phyloP scores from a whole-genome alignment of 164 flowering plant genomes.

The Vitis rotundifolia region DNA sequence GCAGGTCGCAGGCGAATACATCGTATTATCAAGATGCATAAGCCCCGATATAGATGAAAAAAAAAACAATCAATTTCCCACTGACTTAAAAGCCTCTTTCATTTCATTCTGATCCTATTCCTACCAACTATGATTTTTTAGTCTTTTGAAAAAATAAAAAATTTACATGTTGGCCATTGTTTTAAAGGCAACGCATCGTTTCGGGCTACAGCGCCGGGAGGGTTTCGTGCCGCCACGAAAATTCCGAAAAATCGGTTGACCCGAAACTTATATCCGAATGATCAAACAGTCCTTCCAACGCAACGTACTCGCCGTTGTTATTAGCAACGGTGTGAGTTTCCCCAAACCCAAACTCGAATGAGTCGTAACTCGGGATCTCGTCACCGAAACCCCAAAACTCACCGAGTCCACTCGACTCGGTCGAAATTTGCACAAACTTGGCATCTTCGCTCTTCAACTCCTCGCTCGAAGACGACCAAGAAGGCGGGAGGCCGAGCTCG shows the following conservation, averaged over 20 bases:
- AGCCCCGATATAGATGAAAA: not conserved
- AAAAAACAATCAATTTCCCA: not conserved
- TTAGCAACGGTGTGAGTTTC: conserved; percentile 5
- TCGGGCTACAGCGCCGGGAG: conserved; percentile 34
- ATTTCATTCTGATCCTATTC: too few species aligned
- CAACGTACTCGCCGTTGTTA: conserved; percentile 34
- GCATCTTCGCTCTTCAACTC: conserved; percentile 13
- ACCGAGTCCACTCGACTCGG: conserved; percentile 27
- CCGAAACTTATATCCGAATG: conserved; percentile 40
- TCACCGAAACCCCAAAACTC: conserved; percentile 60
- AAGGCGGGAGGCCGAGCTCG: conserved; percentile 83
- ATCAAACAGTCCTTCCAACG: conserved; percentile 53
- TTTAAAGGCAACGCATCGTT: not conserved
- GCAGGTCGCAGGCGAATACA: too few species aligned
- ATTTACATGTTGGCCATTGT: conserved; percentile 11
- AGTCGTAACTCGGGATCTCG: conserved; percentile 39
- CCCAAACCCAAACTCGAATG: conserved; percentile 33
- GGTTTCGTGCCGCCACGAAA: conserved; percentile 42
- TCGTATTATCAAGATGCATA: too few species aligned
- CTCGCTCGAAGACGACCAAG: conserved; percentile 8
- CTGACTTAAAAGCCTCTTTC: too few species aligned
- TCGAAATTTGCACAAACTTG: conserved; percentile 14
- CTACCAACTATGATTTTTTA: too few species aligned
- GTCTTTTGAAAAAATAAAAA: not conserved
- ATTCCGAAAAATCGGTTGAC: conserved; percentile 36